A percentile compares a stretch with the other conserved stretches of the same genome.
Conservation (phyloP, 352 stramenopile genomes). For the Phytopythium mirpurense region DNA sequence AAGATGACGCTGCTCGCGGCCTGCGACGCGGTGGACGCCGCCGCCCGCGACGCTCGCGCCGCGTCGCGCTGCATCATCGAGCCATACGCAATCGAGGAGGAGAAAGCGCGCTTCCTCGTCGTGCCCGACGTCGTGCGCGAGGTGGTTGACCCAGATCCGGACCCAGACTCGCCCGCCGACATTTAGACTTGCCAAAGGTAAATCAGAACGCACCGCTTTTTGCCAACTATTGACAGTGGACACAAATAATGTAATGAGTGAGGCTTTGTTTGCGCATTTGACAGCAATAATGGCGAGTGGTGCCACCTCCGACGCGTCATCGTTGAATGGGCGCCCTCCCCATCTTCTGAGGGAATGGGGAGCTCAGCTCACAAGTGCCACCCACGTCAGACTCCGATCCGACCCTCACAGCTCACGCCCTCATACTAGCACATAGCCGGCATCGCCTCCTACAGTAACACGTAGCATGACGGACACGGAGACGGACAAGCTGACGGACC, state of each 20-base stretch:
- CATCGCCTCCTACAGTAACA: too few relatives aligned
- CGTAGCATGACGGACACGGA: too few relatives aligned
- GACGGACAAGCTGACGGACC: slow-evolving; percentile 42
- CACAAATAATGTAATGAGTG: too few relatives aligned
- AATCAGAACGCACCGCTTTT: too few relatives aligned
- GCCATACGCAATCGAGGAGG: slow-evolving; percentile 20
- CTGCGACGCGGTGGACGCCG: slow-evolving; percentile 27
- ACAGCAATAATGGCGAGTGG: too few relatives aligned
- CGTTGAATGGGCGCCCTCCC: neutral
- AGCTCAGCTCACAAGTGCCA: too few relatives aligned
- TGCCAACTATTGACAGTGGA: too few relatives aligned
- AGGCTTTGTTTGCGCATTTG: too few relatives aligned
- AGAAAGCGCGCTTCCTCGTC: slow-evolving; percentile 23
- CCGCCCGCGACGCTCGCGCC: slow-evolving; percentile 5
- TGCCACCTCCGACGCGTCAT: slow-evolving; percentile 8
- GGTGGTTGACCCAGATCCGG: slow-evolving; percentile 33
- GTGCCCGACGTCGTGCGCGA: slow-evolving; percentile 29
- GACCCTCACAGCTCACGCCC: too few relatives aligned
- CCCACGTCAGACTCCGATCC: too few relatives aligned
- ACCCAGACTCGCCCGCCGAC: neutral
- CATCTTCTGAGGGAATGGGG: too few relatives aligned
- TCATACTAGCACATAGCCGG: too few relatives aligned
- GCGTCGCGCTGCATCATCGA: slow-evolving; percentile 24
- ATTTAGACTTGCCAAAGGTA: neutral
- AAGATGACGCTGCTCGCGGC: slow-evolving; percentile 16